These are phyloP conservation scores for Tanozyma kutaoensis DNA, from an alignment of 805 yeast genomes.

Conservation along the genomic window DNA sequence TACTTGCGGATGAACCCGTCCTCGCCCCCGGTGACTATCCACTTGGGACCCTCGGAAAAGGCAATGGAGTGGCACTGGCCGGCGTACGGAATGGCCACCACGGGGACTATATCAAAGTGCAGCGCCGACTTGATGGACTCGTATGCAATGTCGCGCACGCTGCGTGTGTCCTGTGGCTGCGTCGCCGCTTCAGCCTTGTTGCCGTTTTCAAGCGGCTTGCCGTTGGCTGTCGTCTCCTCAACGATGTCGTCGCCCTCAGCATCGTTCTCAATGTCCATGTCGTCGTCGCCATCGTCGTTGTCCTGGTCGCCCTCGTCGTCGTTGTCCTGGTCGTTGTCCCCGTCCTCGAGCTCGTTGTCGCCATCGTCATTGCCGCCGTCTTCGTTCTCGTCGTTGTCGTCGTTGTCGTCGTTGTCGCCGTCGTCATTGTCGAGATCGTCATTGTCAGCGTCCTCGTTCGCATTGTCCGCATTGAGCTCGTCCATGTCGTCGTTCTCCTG, in stretches of 20 bases:
- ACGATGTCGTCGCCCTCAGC: slow-evolving; percentile 1
- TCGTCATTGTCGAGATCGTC: slow-evolving; percentile 8
- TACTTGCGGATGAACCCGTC: slow-evolving; percentile 89
- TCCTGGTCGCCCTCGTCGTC: slow-evolving; percentile 7
- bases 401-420: slow-evolving; percentile 6
- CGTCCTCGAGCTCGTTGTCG: slow-evolving; percentile 14
- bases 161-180: background rate
- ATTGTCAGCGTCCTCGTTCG: slow-evolving; percentile 16
- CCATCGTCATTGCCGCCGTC: slow-evolving; percentile 11
- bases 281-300: slow-evolving; percentile 16
- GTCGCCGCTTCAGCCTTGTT: background rate
- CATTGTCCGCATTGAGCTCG: slow-evolving; percentile 17
- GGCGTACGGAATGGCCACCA: slow-evolving; percentile 43
- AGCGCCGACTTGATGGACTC: background rate
- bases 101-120: slow-evolving; percentile 2
- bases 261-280: slow-evolving; percentile 1
- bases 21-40: slow-evolving; percentile 89
- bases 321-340: slow-evolving; percentile 12
- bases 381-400: background rate
- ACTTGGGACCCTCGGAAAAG: slow-evolving; percentile 66
- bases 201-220: slow-evolving; percentile 1
- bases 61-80: slow-evolving; percentile 68
- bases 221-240: background rate
- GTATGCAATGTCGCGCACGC: background rate
- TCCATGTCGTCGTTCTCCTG: slow-evolving; percentile 18